Conservation (phyloP, 257 asterid species). For the Cruciata laevipes region DNA sequence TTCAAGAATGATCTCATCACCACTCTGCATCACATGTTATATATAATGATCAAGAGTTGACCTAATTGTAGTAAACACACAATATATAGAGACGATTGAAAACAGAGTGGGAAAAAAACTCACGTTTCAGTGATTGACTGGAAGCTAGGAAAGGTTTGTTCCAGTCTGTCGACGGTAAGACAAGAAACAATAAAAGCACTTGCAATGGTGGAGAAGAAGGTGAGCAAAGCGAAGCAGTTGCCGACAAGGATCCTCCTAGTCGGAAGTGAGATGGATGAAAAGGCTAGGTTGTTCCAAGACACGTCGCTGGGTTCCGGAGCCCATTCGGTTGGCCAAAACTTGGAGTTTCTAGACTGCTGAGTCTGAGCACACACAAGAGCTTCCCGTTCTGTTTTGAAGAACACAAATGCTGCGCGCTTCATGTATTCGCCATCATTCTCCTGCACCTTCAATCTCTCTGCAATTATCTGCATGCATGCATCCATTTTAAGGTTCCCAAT, state of each 20-base stretch:
- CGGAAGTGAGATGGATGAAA: conserved; percentile 73
- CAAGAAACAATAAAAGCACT: conserved; percentile 68
- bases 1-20: conserved; percentile 62
- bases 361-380: conserved; percentile 95
- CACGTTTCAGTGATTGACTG: conserved; percentile 53
- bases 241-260: conserved; percentile 59
- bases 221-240: conserved; percentile 75
- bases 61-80: too few relatives aligned
- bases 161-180: conserved; percentile 70
- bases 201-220: conserved; percentile 78
- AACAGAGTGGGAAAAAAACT: conserved; percentile 17
- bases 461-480: conserved; percentile 54
- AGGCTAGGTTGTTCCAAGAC: conserved; percentile 75
- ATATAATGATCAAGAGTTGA: too few relatives aligned
- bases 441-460: conserved; percentile 55
- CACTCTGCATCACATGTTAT: conserved; percentile 43
- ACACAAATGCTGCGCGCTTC: conserved; percentile 84
- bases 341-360: conserved; percentile 74
- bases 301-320: conserved; percentile 89
- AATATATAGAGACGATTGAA: too few relatives aligned
- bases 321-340: conserved; percentile 88
- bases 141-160: conserved; percentile 54
- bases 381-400: conserved; percentile 81
- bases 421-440: conserved; percentile 40
- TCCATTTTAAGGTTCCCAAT: neutral